These are phyloP conservation scores for Domatiomyces catenatus DNA, from an alignment of 2,329 filamentous ascomycete species.

Conservation along the genomic window DNA sequence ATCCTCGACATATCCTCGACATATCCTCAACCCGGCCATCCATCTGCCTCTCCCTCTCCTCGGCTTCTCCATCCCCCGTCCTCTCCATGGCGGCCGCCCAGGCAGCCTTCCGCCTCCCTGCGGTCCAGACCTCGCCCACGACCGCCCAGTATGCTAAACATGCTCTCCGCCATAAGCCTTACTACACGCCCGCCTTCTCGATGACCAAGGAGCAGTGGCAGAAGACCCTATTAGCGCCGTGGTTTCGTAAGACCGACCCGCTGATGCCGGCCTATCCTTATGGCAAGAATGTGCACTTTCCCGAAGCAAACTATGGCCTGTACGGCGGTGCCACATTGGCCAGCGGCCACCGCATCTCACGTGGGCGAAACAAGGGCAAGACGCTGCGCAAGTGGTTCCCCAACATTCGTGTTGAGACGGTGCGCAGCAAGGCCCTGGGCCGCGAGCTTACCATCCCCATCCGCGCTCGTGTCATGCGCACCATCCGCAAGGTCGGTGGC, in stretches of 20 bases:
- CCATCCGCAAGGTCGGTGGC: conserved; percentile 70
- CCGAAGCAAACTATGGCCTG: conserved; percentile 33
- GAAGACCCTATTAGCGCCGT: conserved; percentile 7
- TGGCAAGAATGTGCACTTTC: conserved; percentile 28
- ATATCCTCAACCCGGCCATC: not conserved
- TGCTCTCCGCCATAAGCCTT: not conserved
- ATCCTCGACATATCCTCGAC: not conserved
- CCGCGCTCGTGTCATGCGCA: conserved; percentile 31
- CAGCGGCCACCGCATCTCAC: conserved; percentile 37
- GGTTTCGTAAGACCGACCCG: conserved; percentile 11
- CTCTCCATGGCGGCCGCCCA: not conserved
- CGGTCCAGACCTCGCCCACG: conserved; percentile 12
- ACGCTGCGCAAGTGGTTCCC: conserved; percentile 35
- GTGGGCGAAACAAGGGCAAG: conserved; percentile 34
- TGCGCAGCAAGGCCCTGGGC: conserved; percentile 30
- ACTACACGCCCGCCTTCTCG: not conserved
- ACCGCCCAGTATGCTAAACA: conserved; percentile 11
- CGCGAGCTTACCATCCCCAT: conserved; percentile 31
- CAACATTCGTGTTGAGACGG: conserved; percentile 33
- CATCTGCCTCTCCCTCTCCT: not conserved
- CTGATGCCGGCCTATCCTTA: conserved; percentile 33
- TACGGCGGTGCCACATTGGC: conserved; percentile 32
- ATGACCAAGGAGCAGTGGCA: conserved; percentile 10
- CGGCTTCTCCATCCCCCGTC: not conserved
- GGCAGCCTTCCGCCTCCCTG: conserved; percentile 3